Evolutionary conservation across 345 rosid genomes (phyloP), one percentile per base, ranked within the genome.

Genomic region (Ceriops decandra): DNA sequence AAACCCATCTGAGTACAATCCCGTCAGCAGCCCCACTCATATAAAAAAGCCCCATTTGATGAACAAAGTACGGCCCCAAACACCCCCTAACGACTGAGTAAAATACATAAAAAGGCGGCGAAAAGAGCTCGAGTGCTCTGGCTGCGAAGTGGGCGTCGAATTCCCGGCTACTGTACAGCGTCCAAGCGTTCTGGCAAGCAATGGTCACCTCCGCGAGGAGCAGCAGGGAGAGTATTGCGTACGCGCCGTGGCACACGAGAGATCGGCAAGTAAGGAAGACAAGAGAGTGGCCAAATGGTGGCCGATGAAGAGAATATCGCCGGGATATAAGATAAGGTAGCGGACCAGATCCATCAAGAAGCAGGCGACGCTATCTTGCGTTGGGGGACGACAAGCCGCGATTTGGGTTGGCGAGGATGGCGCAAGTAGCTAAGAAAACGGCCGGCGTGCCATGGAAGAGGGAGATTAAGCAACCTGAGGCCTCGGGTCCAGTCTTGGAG

Each of bases 161-260:
- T 77, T 85, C 83, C 76, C 93, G 74, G 0, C 73, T 84, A 7
- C 81, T 64, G 22, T 96, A 89, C 6, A 95, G 83, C 0, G 99
- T 89, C 99, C 97, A 95, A 5, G 76, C 81, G 80, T 95, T 91
- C 79, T 89, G 98, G 80, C 96, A 93, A 0, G 82, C 82, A 85
- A 97, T 91, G 57, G 99, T 93, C 26, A 85, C 81, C 71, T 93
- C 99, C 0, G 99, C 97, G 8, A 93, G 87, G 68, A 88, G 52
- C 59, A 93, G 49, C 5, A 93, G 83, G 17, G 76, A 63, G 60
- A 93, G 82, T 6, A 93, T 77, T 5, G 92, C 88, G 68, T 73
- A 88, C 0, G 97, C 86, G 52, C 99, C 99, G 82, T 86, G 96
- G 61, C 38, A 62, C 70, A 84, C 93, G 31, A 86, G 24, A 82